Evolutionary conservation across 768 basidiomycete genomes (phyloP).

Genomic region (Nidularia pulvinata): DNA sequence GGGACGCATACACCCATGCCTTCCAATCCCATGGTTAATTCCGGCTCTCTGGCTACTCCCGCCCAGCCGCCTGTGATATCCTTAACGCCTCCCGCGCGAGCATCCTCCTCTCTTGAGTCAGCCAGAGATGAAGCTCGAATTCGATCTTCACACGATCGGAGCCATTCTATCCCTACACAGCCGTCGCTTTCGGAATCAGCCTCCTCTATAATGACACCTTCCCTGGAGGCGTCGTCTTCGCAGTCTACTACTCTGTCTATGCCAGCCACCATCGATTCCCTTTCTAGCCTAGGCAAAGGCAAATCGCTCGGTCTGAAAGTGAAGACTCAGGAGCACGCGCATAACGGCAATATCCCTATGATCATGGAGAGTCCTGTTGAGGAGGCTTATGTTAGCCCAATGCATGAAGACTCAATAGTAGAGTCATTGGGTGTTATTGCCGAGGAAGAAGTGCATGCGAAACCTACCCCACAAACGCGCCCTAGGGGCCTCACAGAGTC

Average conservation of each 20-base stretch:
- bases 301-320: slow-evolving; percentile 12
- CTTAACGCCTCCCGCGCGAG: background rate
- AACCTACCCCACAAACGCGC: slow-evolving; percentile 1
- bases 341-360: slow-evolving; percentile 16
- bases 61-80: background rate
- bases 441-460: slow-evolving; percentile 5
- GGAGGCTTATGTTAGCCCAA: slow-evolving; percentile 9
- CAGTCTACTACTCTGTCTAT: slow-evolving; percentile 19
- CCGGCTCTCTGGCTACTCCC: background rate
- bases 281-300: slow-evolving; percentile 7
- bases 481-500: slow-evolving; percentile 12
- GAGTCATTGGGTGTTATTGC: slow-evolving; percentile 5
- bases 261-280: slow-evolving; percentile 12
- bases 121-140: background rate
- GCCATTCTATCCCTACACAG: slow-evolving; percentile 2
- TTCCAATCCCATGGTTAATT: background rate
- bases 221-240: slow-evolving; percentile 22
- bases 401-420: slow-evolving; percentile 3
- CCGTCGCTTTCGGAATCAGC: slow-evolving; percentile 15
- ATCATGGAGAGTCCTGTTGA: slow-evolving; percentile 38
- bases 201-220: slow-evolving; percentile 20
- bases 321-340: slow-evolving; percentile 11
- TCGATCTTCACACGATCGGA: background rate
- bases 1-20: background rate
- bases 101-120: background rate